A percentile compares a stretch with the other conserved stretches of the same genome.
phyloP scores from a whole-genome alignment of 2,329 filamentous ascomycete genomes.

The Aureobasidium uvarum region DNA sequence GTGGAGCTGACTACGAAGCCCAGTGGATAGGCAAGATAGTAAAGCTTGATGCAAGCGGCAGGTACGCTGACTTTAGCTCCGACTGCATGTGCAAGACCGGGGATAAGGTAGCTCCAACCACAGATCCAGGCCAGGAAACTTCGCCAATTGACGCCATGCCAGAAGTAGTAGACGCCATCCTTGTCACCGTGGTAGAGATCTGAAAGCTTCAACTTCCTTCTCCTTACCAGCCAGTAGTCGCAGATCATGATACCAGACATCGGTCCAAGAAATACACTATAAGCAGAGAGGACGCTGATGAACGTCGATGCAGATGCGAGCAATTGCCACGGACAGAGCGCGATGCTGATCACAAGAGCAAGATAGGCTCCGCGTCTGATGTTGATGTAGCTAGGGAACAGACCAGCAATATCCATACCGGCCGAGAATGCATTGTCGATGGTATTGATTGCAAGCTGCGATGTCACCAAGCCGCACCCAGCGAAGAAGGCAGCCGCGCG shows the following conservation, averaged over 20 bases:
- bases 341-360: conserved; percentile 47
- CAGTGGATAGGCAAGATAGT: not conserved
- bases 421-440: conserved; percentile 52
- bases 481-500: conserved; percentile 51
- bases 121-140: conserved; percentile 45
- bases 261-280: conserved; percentile 50
- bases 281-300: conserved; percentile 48
- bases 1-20: not conserved
- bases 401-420: conserved; percentile 56
- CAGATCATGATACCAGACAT: conserved; percentile 46
- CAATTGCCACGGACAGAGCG: conserved; percentile 54
- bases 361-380: conserved; percentile 56
- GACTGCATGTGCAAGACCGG: not conserved
- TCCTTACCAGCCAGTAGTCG: conserved; percentile 49
- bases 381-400: conserved; percentile 56
- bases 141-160: conserved; percentile 47
- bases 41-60: not conserved
- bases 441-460: conserved; percentile 47
- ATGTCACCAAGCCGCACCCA: conserved; percentile 46
- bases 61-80: not conserved
- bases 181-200: conserved; percentile 45
- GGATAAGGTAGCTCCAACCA: conserved; percentile 31
- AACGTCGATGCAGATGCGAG: conserved; percentile 49
- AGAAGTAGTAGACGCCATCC: conserved; percentile 47
- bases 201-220: conserved; percentile 43